A percentile compares a stretch with the other conserved stretches of the same genome.
phyloP scores from a whole-genome alignment of 495 filamentous ascomycete genomes.

The Penicillium goetzii region DNA sequence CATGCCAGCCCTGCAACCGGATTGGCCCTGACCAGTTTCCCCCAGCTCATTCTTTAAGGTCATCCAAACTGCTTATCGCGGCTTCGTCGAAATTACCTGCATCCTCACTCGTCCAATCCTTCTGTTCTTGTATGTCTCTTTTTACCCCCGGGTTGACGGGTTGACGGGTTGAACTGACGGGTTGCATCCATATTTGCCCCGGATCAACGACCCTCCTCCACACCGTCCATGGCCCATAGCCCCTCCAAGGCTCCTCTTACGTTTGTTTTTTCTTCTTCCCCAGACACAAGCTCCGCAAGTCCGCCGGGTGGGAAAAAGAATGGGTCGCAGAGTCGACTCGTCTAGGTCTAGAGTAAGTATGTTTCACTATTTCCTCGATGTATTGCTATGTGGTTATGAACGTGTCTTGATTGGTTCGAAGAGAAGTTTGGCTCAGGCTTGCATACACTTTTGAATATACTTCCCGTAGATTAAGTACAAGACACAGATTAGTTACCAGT shows the following conservation, averaged over 20 bases:
- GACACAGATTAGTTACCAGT: neutral
- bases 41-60: slow-evolving; percentile 35
- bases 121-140: neutral
- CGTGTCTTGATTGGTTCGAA: neutral
- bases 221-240: neutral
- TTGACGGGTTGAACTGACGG: neutral
- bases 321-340: neutral
- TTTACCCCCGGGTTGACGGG: too few species aligned
- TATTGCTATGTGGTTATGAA: neutral
- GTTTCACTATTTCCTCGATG: neutral
- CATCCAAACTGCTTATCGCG: slow-evolving; percentile 33
- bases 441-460: neutral
- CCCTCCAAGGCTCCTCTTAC: slow-evolving; percentile 1
- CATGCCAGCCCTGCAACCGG: slow-evolving; percentile 19
- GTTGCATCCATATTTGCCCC: slow-evolving; percentile 8
- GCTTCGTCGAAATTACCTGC: slow-evolving; percentile 17
- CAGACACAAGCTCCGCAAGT: slow-evolving; percentile 3
- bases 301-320: neutral
- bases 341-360: neutral
- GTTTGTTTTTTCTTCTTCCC: slow-evolving; percentile 5
- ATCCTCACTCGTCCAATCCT: slow-evolving; percentile 16
- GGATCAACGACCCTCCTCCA: slow-evolving; percentile 1
- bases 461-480: slow-evolving; percentile 3
- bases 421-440: neutral
- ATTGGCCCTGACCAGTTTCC: slow-evolving; percentile 31